A percentile compares a stretch with the other conserved stretches of the same genome.
These are phyloP conservation scores for Rutstroemia sydowiana DNA, from an alignment of 2,329 filamentous ascomycete genomes.

Conservation along the genomic window DNA sequence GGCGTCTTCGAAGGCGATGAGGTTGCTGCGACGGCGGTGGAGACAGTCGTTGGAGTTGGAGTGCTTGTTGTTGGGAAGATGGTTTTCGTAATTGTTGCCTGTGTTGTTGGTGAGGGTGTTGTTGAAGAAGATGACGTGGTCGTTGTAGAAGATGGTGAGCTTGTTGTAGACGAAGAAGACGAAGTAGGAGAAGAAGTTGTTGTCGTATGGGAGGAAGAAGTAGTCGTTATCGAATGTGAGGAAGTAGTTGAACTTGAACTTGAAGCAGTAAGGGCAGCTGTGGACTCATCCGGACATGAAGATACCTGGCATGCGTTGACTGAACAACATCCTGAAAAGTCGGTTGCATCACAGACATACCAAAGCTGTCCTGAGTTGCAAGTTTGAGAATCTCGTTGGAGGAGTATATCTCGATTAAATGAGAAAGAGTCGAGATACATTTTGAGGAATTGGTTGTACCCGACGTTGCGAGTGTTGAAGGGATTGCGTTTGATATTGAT, in stretches of 20 bases:
- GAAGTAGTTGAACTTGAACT: neutral
- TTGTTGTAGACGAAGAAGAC: neutral
- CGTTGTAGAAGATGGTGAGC: neutral
- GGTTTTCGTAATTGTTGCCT: neutral
- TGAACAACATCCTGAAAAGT: slow-evolving; percentile 7
- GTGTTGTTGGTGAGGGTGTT: neutral
- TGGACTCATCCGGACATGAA: slow-evolving; percentile 4
- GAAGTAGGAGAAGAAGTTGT: neutral
- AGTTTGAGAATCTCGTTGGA: slow-evolving; percentile 3
- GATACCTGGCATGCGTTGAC: slow-evolving; percentile 6
- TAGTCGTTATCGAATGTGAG: neutral
- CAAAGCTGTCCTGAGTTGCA: neutral
- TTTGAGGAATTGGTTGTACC: neutral
- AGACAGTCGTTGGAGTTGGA: neutral
- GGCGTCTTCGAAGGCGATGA: neutral
- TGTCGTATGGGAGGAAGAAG: neutral
- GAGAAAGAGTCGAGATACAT: slow-evolving; percentile 2
- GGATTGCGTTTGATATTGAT: neutral
- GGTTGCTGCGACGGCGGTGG: neutral
- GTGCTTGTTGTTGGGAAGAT: neutral
- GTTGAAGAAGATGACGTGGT: neutral
- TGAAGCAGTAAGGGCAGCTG: neutral
- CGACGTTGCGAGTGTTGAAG: neutral
- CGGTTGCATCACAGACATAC: slow-evolving; percentile 1
- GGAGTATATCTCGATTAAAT: neutral